Evolutionary conservation across 257 asterid genomes (phyloP).

Genomic region (Solanum etuberosum): DNA sequence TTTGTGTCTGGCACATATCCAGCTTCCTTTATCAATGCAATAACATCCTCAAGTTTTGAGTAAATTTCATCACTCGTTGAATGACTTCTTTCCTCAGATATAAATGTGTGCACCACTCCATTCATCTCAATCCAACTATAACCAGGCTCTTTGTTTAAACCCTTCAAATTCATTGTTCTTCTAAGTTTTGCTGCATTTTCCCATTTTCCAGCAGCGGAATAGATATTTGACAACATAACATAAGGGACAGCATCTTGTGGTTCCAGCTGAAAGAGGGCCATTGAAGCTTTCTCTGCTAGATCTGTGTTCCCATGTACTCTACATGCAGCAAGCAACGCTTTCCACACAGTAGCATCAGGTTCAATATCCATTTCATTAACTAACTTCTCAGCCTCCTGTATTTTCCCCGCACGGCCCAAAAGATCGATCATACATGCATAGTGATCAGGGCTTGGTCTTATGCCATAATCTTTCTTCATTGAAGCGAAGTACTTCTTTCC

Average conservation of each 20-base stretch:
- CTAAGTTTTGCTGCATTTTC: constrained; percentile 56
- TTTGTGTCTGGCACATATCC: constrained; percentile 62
- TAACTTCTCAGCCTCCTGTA: constrained; percentile 53
- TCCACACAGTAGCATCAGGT: constrained; percentile 72
- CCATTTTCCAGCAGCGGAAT: constrained; percentile 57
- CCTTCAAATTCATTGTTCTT: constrained; percentile 42
- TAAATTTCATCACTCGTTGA: constrained; percentile 28
- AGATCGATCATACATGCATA: constrained; percentile 87
- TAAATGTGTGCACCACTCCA: constrained; percentile 31
- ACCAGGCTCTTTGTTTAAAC: constrained; percentile 56
- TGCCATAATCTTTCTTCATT: constrained; percentile 48
- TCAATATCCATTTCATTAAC: constrained; percentile 32
- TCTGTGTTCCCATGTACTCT: constrained; percentile 46
- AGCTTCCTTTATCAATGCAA: constrained; percentile 37
- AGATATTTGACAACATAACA: constrained; percentile 60
- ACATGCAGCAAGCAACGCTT: constrained; percentile 67
- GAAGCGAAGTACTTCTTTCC: constrained; percentile 47
- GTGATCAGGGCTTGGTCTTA: constrained; percentile 59
- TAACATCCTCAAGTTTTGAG: constrained; percentile 33
- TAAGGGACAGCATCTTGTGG: constrained; percentile 67
- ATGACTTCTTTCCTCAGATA: constrained; percentile 56
- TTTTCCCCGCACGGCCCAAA: constrained; percentile 62
- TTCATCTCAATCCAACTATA: constrained; percentile 66
- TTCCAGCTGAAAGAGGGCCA: constrained; percentile 42
- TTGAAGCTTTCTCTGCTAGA: constrained; percentile 58